These are phyloP conservation scores for Picea glauca DNA, from an alignment of 75 land plant genomes.

Conservation along the genomic window DNA sequence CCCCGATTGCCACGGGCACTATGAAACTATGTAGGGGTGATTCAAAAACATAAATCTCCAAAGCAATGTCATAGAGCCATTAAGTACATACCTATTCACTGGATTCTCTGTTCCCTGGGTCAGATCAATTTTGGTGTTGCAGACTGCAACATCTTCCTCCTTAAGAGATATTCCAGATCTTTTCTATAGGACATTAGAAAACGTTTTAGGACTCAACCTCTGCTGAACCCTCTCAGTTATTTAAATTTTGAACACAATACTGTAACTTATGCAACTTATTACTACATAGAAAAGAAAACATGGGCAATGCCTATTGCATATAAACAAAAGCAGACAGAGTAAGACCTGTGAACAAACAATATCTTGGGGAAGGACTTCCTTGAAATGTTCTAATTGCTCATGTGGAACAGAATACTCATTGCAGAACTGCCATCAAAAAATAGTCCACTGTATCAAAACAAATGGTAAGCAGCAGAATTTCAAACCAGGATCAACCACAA, in stretches of 20 bases:
- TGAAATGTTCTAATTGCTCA: slow-evolving; percentile 67
- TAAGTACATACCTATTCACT: slow-evolving; percentile 49
- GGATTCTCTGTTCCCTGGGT: slow-evolving; percentile 84
- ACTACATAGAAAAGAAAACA: neutral
- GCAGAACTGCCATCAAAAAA: slow-evolving; percentile 54
- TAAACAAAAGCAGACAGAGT: slow-evolving; percentile 35
- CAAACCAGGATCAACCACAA: neutral
- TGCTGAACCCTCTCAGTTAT: neutral
- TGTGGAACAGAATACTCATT: slow-evolving; percentile 78
- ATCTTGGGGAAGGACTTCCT: slow-evolving; percentile 66
- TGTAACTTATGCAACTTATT: neutral
- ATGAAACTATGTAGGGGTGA: neutral
- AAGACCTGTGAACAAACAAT: slow-evolving; percentile 65
- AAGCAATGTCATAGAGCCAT: neutral
- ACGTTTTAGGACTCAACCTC: neutral
- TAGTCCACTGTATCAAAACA: neutral
- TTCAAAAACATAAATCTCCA: neutral
- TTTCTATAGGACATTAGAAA: slow-evolving; percentile 22
- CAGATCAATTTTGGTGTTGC: slow-evolving; percentile 84
- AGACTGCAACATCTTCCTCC: slow-evolving; percentile 82
- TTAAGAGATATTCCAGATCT: slow-evolving; percentile 34
- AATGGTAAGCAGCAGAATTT: neutral
- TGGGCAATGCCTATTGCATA: neutral
- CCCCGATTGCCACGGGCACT: neutral
- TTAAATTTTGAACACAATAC: neutral